Percentiles rank a stretch among this genome's conserved stretches.
These are phyloP conservation scores for Talaromyces islandicus DNA, from an alignment of 2,329 filamentous ascomycete species.

Conservation along the genomic window DNA sequence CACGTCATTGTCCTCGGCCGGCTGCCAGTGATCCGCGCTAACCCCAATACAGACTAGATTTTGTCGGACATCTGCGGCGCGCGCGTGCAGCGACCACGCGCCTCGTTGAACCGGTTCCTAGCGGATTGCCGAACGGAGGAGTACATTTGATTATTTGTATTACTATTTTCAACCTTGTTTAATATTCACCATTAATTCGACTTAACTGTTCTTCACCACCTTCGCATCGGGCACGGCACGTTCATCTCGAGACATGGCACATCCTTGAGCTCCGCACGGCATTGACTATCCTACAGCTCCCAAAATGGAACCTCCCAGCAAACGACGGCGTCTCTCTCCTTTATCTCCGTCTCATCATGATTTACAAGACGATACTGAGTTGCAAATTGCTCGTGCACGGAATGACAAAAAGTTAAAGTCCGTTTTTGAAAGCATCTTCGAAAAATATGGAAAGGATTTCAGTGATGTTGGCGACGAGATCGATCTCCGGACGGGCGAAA, in stretches of 20 bases:
- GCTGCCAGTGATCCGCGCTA: neutral
- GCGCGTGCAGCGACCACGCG: constrained; percentile 8
- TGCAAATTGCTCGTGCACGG: constrained; percentile 57
- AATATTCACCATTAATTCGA: neutral
- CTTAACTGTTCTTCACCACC: neutral
- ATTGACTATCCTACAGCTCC: neutral
- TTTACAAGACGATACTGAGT: constrained; percentile 39
- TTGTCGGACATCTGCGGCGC: neutral
- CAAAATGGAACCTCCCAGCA: constrained; percentile 37
- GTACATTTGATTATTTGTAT: neutral
- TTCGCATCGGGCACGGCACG: neutral
- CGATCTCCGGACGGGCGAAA: constrained; percentile 70
- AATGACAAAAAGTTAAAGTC: constrained; percentile 70
- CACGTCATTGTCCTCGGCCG: neutral
- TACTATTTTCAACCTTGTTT: neutral
- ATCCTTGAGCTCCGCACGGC: neutral
- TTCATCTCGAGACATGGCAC: neutral
- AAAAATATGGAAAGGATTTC: constrained; percentile 81
- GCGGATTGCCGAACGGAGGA: neutral
- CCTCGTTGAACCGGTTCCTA: neutral
- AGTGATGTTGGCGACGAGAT: constrained; percentile 82
- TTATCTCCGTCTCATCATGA: constrained; percentile 14
- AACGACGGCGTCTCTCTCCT: constrained; percentile 52
- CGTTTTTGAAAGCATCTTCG: constrained; percentile 82
- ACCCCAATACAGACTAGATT: neutral